Evolutionary conservation across 169 alveolate genomes (phyloP).

Genomic region (Plasmodium vivax): DNA sequence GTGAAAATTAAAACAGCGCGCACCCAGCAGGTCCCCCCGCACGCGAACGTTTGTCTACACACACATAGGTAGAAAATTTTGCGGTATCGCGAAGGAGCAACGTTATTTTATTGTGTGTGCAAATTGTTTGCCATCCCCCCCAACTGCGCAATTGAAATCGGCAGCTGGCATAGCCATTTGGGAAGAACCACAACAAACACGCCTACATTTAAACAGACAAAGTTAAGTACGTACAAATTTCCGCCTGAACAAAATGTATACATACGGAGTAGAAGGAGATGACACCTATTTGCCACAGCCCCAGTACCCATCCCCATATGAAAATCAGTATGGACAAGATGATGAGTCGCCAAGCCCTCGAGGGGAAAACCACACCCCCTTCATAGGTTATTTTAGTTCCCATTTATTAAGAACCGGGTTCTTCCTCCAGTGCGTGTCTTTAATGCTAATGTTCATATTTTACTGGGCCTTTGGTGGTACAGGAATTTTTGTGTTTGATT

Average conservation of each 20-base stretch:
- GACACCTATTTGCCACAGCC: conserved; percentile 51
- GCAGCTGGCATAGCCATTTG: not conserved
- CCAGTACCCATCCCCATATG: conserved; percentile 64
- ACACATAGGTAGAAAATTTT: not conserved
- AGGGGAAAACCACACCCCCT: conserved; percentile 89
- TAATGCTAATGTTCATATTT: conserved; percentile 86
- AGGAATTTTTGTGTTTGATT: conserved; percentile 87
- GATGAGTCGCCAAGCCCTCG: conserved; percentile 84
- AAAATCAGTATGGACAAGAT: conserved; percentile 80
- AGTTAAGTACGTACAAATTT: not conserved
- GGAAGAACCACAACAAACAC: not conserved
- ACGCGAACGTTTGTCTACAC: not conserved
- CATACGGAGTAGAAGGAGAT: conserved; percentile 70
- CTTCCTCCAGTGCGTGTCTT: conserved; percentile 82
- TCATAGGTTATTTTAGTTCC: conserved; percentile 85
- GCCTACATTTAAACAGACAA: not conserved
- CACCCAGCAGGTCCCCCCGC: not conserved
- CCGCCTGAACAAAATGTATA: not conserved
- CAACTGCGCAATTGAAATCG: not conserved
- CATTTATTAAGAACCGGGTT: conserved; percentile 85
- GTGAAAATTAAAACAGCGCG: not conserved
- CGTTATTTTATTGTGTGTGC: not conserved
- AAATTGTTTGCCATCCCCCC: not conserved
- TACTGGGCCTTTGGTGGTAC: conserved; percentile 89
- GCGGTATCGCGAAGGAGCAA: not conserved